Conservation (phyloP, 345 rosid species). For the Eucalyptus microcorys region DNA sequence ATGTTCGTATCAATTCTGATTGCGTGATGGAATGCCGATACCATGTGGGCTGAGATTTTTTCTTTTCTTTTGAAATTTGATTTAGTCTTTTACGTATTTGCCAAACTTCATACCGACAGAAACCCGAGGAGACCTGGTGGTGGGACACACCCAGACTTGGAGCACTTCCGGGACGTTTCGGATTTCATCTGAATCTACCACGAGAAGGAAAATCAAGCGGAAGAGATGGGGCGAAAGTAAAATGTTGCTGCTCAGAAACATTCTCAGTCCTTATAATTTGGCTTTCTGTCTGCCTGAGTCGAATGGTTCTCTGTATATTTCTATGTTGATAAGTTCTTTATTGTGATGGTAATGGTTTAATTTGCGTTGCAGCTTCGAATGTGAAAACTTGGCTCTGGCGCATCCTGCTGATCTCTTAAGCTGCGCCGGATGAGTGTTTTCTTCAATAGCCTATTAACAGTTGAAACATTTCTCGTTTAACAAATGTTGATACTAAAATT, state of each 20-base stretch:
- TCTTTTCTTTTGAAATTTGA: not conserved
- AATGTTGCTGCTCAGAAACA: not conserved
- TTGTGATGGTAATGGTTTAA: not conserved
- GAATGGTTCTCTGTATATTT: not conserved
- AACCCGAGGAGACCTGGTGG: constrained; percentile 29
- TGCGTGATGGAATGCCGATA: not conserved
- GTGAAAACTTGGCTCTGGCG: not conserved
- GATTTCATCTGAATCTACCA: constrained; percentile 27
- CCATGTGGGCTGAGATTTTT: not conserved
- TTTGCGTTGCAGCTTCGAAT: not conserved
- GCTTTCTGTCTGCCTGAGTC: not conserved
- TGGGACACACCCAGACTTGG: constrained; percentile 69
- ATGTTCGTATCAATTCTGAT: not conserved
- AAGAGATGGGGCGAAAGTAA: not conserved
- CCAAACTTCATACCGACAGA: constrained; percentile 14
- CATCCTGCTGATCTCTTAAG: not conserved
- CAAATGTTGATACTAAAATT: not conserved
- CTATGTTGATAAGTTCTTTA: not conserved
- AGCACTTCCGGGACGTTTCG: constrained; percentile 39
- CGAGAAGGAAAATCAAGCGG: not conserved
- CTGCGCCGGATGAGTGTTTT: not conserved
- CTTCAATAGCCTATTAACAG: not conserved
- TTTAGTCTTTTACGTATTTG: not conserved
- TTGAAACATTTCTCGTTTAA: fast-evolving
- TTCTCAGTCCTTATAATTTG: not conserved